Percentiles rank a stretch among this genome's conserved stretches.
phyloP scores from a whole-genome alignment of 495 filamentous ascomycete genomes.

The Letharia lupina region DNA sequence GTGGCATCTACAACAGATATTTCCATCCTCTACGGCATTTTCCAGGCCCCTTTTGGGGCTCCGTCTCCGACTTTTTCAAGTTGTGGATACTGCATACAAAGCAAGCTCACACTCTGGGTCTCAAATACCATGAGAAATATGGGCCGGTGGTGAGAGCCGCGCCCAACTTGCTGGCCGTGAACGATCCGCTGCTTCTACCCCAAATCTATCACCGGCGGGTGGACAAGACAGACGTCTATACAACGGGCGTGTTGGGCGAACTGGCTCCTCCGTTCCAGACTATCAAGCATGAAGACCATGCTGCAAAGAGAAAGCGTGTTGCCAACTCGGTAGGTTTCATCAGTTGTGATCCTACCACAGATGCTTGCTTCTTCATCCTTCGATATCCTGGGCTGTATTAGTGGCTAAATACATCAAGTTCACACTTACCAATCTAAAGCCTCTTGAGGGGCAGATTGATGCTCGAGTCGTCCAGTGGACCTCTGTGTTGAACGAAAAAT shows the following conservation, averaged over 20 bases:
- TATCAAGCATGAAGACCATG: slow-evolving; percentile 41
- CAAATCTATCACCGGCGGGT: slow-evolving; percentile 46
- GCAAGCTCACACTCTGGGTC: not conserved
- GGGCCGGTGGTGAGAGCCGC: slow-evolving; percentile 40
- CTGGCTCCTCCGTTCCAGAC: slow-evolving; percentile 43
- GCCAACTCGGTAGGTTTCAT: slow-evolving; percentile 23
- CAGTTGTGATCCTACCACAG: not conserved
- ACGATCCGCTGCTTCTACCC: slow-evolving; percentile 40
- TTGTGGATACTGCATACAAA: not conserved
- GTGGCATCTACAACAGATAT: slow-evolving; percentile 41
- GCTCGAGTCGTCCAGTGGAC: slow-evolving; percentile 38
- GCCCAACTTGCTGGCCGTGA: slow-evolving; percentile 40
- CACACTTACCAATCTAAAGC: slow-evolving; percentile 43
- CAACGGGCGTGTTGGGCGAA: slow-evolving; percentile 42
- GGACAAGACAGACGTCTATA: slow-evolving; percentile 49
- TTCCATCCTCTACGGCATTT: slow-evolving; percentile 44
- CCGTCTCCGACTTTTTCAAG: slow-evolving; percentile 41
- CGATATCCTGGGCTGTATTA: not conserved
- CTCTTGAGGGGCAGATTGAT: slow-evolving; percentile 47
- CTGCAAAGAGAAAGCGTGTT: slow-evolving; percentile 38
- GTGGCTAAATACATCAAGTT: slow-evolving; percentile 28
- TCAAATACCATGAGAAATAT: slow-evolving; percentile 5
- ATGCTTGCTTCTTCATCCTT: too few species aligned
- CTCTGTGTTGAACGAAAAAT: slow-evolving; percentile 35
- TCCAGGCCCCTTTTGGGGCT: slow-evolving; percentile 48